phyloP scores from a whole-genome alignment of 495 filamentous ascomycete genomes.

The Penicillium coffeae region DNA sequence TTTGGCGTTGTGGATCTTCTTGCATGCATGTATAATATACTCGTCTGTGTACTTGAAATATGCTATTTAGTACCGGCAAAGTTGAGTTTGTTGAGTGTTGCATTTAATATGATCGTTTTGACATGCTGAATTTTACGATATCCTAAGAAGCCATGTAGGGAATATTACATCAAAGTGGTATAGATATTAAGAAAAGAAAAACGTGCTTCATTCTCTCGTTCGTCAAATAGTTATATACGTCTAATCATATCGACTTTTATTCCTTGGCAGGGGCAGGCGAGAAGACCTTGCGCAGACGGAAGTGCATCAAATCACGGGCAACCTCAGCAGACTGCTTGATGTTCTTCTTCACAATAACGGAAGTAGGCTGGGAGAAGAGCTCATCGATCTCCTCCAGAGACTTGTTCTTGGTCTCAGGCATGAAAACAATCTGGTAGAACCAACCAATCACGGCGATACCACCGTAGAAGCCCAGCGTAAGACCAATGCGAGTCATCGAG shows the following conservation, averaged over 20 bases:
- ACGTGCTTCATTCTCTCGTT: no score
- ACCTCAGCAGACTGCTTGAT: conserved; percentile 35
- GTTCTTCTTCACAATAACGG: conserved; percentile 51
- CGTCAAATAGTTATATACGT: no score
- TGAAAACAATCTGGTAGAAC: conserved; percentile 58
- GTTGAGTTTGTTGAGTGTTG: no score
- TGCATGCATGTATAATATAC: no score
- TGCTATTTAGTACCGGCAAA: no score
- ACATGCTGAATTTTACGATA: no score
- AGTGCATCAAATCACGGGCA: conserved; percentile 26
- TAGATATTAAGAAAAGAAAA: no score
- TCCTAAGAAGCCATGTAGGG: no score
- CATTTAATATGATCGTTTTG: no score
- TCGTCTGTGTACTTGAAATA: no score
- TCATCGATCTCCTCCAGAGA: conserved; percentile 60
- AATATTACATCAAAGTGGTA: no score
- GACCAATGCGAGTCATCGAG: conserved; percentile 53
- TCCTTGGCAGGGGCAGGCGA: conserved; percentile 21
- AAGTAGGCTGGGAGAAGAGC: conserved; percentile 52
- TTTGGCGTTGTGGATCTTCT: no score
- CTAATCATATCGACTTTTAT: not conserved
- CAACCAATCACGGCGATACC: conserved; percentile 55
- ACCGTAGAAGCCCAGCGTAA: conserved; percentile 58
- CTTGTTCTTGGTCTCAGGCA: conserved; percentile 62
- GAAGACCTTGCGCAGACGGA: conserved; percentile 35